Conservation (phyloP, 2,329 filamentous ascomycete species). For the Diatrype stigma region DNA sequence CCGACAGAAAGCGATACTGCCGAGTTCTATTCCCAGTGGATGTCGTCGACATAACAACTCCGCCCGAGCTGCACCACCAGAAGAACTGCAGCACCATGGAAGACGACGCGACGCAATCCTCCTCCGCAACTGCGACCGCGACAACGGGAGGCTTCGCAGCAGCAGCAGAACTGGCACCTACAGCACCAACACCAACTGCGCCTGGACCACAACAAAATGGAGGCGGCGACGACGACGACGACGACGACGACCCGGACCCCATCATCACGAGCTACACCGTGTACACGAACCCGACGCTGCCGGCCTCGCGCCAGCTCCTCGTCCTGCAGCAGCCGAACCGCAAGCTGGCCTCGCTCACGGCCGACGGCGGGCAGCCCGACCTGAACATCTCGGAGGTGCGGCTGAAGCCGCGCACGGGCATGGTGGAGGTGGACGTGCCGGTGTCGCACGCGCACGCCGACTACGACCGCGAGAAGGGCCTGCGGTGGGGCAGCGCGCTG, state of each 20-base stretch:
- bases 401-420: constrained; percentile 75
- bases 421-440: constrained; percentile 90
- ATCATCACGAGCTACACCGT: constrained; percentile 75
- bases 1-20: too few species aligned
- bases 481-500: constrained; percentile 77
- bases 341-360: constrained; percentile 40
- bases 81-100: background rate
- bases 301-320: constrained; percentile 61
- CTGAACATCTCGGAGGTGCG: constrained; percentile 69
- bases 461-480: constrained; percentile 80
- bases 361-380: constrained; percentile 34
- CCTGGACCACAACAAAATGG: background rate
- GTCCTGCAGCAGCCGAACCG: constrained; percentile 88
- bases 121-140: background rate
- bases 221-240: constrained; percentile 37
- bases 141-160: background rate
- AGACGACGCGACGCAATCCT: background rate
- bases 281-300: constrained; percentile 73
- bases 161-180: background rate
- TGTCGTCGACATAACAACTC: too few species aligned
- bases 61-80: too few species aligned
- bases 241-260: constrained; percentile 55
- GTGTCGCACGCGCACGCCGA: constrained; percentile 62
- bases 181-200: background rate
- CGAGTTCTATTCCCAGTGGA: too few species aligned